Base-by-base conservation (phyloP, 495 filamentous ascomycete genomes). In the Neohortaea acidophila region DNA sequence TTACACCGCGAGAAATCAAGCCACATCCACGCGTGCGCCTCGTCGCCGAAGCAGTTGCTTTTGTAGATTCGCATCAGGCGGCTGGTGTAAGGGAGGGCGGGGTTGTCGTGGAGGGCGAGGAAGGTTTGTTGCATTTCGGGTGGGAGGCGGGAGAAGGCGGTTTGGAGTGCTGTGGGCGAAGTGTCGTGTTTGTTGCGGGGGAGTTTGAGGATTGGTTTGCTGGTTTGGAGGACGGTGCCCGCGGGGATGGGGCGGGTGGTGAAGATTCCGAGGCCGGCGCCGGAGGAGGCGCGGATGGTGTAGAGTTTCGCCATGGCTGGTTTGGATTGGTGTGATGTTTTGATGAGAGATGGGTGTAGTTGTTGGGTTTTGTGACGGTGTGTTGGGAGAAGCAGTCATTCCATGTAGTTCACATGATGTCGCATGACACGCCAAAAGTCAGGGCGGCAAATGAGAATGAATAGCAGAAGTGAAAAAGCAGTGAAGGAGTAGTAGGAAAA, bases 201-300 rank as follows among this genome's bases (percentile, higher is more conserved):
- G 14, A 32, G 10, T 15, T 32, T 32, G 10, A 32, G 10, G 14
- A 9, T 8, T 9, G 14, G 10, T 9, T 32, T 9, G 29, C 18
- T 15, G 29, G 7, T 9, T 6, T 12, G 7, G 14, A 32, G 10
- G 29, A 32, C 14, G 8, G 62, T 61, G 23, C 57, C 59, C 13
- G 33, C 41, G 17, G 42, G 30, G 41, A 61, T 51, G 28, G 21
- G 19, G 1, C 27, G 32, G 10, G 44, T 36, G 1, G 60, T 55
- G 35, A 61, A 57, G 15, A 56, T 43, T 15, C 60, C 60, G 30
- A 52, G 50, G 25, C 60, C 60, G 37, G 56, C 58, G 24, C 30
- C 40, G 3, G 39, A 29, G 17, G 20, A 23, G 21, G 34, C 12
- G 17, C 24, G 21, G 34, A 22, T 21, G 12, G 14, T 12, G 34